phyloP scores from a whole-genome alignment of 352 stramenopile genomes.

The Globisporangium emineosum region DNA sequence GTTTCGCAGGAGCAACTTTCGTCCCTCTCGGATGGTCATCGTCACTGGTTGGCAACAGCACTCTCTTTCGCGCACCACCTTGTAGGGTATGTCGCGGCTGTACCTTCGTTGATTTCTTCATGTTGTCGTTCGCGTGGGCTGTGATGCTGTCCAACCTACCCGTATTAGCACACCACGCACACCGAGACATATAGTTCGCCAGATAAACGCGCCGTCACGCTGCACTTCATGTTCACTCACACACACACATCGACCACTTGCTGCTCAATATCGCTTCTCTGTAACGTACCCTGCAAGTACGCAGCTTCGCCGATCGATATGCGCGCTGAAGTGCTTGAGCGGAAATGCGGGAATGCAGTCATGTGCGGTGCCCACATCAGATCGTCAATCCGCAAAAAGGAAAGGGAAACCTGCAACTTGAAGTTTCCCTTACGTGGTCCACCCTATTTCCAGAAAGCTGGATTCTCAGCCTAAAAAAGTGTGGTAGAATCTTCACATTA shows the following conservation, averaged over 20 bases:
- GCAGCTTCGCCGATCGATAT: background rate
- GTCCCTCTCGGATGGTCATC: background rate
- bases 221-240: background rate
- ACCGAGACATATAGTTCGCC: background rate
- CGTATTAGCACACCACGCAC: too few species aligned
- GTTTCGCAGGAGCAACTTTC: background rate
- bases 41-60: background rate
- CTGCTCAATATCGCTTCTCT: too few species aligned
- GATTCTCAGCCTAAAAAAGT: background rate
- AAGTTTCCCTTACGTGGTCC: background rate
- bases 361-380: background rate
- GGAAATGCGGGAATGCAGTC: background rate
- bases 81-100: background rate
- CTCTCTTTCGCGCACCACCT: background rate
- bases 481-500: background rate
- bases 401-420: slow-evolving; percentile 2
- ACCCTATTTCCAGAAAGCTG: background rate
- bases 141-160: background rate
- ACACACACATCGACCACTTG: background rate
- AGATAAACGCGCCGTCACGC: background rate
- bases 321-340: background rate
- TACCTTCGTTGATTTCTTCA: background rate
- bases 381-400: background rate
- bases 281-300: too few species aligned
- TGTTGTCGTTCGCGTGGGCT: background rate